phyloP scores from a whole-genome alignment of 306 rosid genomes.

The Castanea crenata region DNA sequence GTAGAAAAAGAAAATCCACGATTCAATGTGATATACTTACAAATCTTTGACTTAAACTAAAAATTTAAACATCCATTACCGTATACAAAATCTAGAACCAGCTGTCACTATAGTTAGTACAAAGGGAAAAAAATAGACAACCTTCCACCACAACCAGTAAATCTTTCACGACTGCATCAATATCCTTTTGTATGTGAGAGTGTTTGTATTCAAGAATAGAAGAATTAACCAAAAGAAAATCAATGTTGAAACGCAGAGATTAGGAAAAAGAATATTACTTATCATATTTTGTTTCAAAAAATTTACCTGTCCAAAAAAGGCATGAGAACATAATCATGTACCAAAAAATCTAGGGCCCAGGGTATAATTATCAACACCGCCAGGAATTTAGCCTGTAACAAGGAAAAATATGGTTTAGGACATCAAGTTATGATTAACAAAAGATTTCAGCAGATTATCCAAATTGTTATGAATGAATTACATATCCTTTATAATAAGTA shows the following conservation, averaged over 20 bases:
- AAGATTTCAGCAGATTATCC: slow-evolving; percentile 12
- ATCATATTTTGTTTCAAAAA: background rate
- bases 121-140: background rate
- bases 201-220: background rate
- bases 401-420: slow-evolving; percentile 20
- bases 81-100: background rate
- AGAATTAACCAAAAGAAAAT: background rate
- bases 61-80: background rate
- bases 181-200: background rate
- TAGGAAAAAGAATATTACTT: slow-evolving; percentile 1
- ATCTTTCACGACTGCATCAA: no score
- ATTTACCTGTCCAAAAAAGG: slow-evolving; percentile 90
- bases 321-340: slow-evolving; percentile 91
- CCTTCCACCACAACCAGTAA: background rate
- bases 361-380: slow-evolving; percentile 75
- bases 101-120: background rate
- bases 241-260: background rate
- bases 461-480: background rate
- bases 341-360: slow-evolving; percentile 86
- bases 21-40: background rate
- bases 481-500: background rate
- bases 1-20: background rate
- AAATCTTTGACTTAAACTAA: background rate
- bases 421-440: background rate
- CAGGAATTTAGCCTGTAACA: slow-evolving; percentile 83